Conservation (phyloP, 208 protist species). For the Balamuthia mandrillaris region DNA sequence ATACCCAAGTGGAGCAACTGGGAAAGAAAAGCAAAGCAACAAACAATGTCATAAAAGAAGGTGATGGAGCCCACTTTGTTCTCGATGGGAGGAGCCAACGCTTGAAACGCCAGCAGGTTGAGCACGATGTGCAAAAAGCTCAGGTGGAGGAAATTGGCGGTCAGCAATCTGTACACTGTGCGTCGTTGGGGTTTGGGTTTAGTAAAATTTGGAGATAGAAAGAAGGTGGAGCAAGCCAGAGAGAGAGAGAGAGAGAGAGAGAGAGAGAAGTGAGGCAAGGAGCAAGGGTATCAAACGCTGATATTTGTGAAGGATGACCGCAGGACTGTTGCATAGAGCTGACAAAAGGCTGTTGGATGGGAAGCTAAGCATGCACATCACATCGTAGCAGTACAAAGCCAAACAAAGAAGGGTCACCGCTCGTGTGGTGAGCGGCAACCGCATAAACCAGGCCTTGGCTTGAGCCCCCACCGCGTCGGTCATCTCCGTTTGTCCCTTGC, state of each 20-base stretch:
- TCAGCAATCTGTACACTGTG: constrained; percentile 57
- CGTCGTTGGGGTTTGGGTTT: background rate
- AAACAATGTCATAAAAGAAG: constrained; percentile 30
- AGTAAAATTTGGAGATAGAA: background rate
- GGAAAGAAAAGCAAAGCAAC: constrained; percentile 30
- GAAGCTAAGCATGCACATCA: background rate
- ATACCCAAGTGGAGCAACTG: background rate
- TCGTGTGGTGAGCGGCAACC: background rate
- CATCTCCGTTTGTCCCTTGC: too few species aligned
- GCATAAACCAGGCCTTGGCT: background rate
- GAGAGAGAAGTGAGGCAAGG: background rate
- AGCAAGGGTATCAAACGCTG: background rate
- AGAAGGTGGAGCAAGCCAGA: background rate
- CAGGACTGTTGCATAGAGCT: background rate
- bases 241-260: background rate
- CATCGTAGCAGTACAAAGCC: background rate
- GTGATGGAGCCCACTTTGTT: constrained; percentile 17
- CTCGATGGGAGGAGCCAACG: constrained; percentile 6
- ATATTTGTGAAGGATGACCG: background rate
- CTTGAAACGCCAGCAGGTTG: constrained; percentile 60
- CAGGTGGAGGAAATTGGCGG: constrained; percentile 42
- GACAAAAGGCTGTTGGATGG: background rate
- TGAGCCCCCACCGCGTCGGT: constrained; percentile 15
- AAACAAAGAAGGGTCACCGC: background rate
- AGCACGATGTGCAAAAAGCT: constrained; percentile 58